Base-by-base conservation (phyloP, 331 rosid genomes). In the Spiraea crenata region DNA sequence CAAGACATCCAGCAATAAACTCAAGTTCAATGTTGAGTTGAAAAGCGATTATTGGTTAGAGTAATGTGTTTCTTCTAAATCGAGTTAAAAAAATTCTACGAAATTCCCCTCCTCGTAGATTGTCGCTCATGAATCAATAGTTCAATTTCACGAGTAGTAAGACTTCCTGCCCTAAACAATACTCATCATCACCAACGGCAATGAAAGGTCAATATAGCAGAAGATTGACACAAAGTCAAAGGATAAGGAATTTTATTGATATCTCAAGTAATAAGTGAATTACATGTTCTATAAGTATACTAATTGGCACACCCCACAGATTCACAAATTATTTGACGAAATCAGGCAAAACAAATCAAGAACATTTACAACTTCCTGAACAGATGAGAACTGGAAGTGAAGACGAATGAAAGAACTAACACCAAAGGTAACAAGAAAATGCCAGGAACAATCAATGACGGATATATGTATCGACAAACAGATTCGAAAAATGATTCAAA, bases 341-440 rank as follows among this genome's bases (percentile, higher is more conserved):
- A 60, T 70, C 69, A 45, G 17, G 20, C 47, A 47, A 48, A 79
- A 50, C 71, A 62, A 75, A 57, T 61, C 62, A 55, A 70, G 45
- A 74, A 77, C 84, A 83, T 82, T 74, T 76, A 80, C 79, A 82
- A 14, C 77, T 63, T 74, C 58, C 20, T 38, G 74, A 70, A 81
- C 76, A 79, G 47, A 48, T 45, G 71, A 82, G 50, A 80, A 79
- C 59, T 67, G 17, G 37, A 57, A 74, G 40, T 6, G 38, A 65
- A 50, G 49, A 50, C 3, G 17, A 50, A 37, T 8, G 14, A 52
- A 51, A 42, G 45, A 57, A 70, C 55, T 4, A 9, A 66, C 46
- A 67, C 73, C 3, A 47, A 25, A 80, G 35, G 66, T 67, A 73
- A 62, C 57, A 74, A 66, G 45, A 69, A 73, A 83, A 74, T 65